Evolutionary conservation across 1,284 basidiomycete genomes (phyloP).

Genomic region (Apiotrichum brassicae): DNA sequence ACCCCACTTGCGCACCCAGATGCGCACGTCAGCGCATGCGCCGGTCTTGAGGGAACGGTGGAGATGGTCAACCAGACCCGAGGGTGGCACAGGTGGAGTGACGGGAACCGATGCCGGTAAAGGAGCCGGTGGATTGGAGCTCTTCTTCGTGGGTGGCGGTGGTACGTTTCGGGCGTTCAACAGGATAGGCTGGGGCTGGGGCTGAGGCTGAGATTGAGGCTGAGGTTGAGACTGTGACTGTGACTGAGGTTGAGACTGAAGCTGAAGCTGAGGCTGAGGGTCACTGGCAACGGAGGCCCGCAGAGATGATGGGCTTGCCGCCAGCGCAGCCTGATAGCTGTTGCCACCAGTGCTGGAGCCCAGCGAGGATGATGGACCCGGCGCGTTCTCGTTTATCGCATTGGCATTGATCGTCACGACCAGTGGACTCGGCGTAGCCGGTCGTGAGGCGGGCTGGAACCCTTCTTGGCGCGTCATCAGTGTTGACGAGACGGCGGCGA

Average conservation of each 20-base stretch:
- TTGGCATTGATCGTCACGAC: neutral
- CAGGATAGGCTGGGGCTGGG: neutral
- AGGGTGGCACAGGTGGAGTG: constrained; percentile 17
- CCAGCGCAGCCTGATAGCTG: too few species aligned
- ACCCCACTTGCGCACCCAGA: constrained; percentile 66
- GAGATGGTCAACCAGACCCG: constrained; percentile 53
- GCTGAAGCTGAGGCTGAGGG: too few species aligned
- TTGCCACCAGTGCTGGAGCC: too few species aligned
- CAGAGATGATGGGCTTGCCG: too few species aligned
- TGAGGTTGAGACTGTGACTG: too few species aligned
- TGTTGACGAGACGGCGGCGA: constrained; percentile 1
- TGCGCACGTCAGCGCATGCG: constrained; percentile 66
- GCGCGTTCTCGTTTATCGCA: too few species aligned
- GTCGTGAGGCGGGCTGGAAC: constrained; percentile 1
- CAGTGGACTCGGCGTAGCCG: neutral
- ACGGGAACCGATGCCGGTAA: constrained; percentile 15
- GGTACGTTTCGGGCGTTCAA: neutral
- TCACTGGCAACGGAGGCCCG: too few species aligned
- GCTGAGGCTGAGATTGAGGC: too few species aligned
- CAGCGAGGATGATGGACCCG: too few species aligned
- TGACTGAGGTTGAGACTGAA: too few species aligned
- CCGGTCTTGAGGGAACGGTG: constrained; percentile 65
- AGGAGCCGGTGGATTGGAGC: constrained; percentile 7
- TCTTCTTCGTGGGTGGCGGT: too few species aligned
- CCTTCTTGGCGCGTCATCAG: constrained; percentile 1